phyloP scores from a whole-genome alignment of 2,329 filamentous ascomycete genomes.

The Trichocomaceae sp. region DNA sequence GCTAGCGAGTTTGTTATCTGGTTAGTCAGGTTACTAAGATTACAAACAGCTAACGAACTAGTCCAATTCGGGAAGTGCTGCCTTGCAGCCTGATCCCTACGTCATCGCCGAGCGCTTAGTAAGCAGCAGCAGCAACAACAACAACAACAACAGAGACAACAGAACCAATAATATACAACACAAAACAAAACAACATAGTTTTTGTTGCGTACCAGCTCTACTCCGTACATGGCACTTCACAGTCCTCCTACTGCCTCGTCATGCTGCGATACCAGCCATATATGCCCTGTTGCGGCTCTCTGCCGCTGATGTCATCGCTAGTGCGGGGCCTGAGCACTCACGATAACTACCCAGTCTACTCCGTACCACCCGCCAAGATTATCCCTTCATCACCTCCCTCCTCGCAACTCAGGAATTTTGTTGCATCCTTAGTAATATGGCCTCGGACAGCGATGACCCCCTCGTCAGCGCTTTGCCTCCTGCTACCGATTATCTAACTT shows the following conservation, averaged over 20 bases:
- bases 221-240: neutral
- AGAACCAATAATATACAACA: too few relatives aligned
- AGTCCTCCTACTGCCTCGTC: neutral
- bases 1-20: too few relatives aligned
- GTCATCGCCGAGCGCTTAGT: neutral
- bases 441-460: constrained; percentile 39
- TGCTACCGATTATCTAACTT: constrained; percentile 59
- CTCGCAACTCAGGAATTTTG: neutral
- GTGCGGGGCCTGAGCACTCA: constrained; percentile 1
- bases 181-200: too few relatives aligned
- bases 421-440: constrained; percentile 16
- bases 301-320: constrained; percentile 14
- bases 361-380: neutral
- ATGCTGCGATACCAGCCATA: neutral
- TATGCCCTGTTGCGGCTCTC: constrained; percentile 1
- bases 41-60: too few relatives aligned
- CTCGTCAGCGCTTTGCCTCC: constrained; percentile 55
- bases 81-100: neutral
- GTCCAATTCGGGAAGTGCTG: neutral
- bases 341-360: neutral
- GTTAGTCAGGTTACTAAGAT: too few relatives aligned
- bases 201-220: neutral
- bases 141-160: neutral
- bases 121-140: neutral
- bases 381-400: neutral